Percentiles rank a stretch among this genome's conserved stretches.
Conservation (phyloP, 2,329 filamentous ascomycete species). For the Penicillium brevicompactum region DNA sequence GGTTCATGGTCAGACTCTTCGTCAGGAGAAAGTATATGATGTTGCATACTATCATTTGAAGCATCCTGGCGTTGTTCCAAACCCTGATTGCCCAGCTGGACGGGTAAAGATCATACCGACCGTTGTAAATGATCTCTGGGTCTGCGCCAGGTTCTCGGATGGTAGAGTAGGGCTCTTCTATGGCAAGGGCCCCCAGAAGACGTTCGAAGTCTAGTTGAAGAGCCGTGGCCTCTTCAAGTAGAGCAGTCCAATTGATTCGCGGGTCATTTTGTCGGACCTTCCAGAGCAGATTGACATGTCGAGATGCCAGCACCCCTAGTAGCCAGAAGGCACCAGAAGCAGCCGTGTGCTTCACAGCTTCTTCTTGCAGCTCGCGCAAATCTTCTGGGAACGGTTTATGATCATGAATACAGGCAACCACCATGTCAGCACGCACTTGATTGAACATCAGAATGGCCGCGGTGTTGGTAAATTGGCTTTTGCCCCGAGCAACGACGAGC, state of each 20-base stretch:
- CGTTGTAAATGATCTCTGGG: conserved; percentile 12
- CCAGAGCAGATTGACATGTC: conserved; percentile 16
- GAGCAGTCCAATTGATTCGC: conserved; percentile 3
- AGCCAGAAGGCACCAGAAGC: conserved; percentile 16
- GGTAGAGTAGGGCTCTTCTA: conserved; percentile 17
- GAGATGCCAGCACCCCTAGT: conserved; percentile 18
- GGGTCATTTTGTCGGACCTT: not conserved
- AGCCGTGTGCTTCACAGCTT: conserved; percentile 18
- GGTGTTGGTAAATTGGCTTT: conserved; percentile 21
- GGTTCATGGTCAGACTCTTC: conserved; percentile 8
- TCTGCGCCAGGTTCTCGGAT: not conserved
- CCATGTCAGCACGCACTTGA: conserved; percentile 28
- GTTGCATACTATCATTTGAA: conserved; percentile 23
- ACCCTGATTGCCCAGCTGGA: conserved; percentile 20
- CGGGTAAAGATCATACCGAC: conserved; percentile 18
- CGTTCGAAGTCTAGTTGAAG: conserved; percentile 13
- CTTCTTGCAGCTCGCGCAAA: conserved; percentile 21
- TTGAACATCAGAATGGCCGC: conserved; percentile 25
- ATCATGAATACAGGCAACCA: conserved; percentile 18
- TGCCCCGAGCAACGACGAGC: conserved; percentile 25
- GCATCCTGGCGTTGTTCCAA: conserved; percentile 25
- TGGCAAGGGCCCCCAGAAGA: conserved; percentile 1
- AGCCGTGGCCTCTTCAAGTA: conserved; percentile 14
- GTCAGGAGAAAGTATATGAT: conserved; percentile 17
- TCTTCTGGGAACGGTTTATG: conserved; percentile 19